phyloP scores from a whole-genome alignment of 768 basidiomycete genomes.

The Lanmaoa rubissima region DNA sequence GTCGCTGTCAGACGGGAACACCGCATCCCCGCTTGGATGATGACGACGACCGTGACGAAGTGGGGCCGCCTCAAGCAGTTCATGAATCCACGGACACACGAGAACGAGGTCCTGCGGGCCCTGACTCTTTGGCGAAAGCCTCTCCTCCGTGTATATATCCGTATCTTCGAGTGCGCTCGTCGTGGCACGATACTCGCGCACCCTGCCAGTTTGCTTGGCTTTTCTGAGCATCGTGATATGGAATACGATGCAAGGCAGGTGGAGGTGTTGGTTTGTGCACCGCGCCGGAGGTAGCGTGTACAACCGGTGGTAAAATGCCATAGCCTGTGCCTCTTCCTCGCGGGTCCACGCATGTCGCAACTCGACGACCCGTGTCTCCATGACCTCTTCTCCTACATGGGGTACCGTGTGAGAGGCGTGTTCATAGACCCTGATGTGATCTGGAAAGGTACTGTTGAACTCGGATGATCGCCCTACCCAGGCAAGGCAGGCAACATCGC shows the following conservation, averaged over 20 bases:
- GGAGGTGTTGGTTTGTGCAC: slow-evolving; percentile 7
- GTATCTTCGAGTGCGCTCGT: slow-evolving; percentile 11
- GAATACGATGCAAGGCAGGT: slow-evolving; percentile 21
- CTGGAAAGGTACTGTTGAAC: slow-evolving; percentile 24
- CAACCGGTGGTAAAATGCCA: slow-evolving; percentile 8
- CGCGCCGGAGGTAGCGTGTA: neutral
- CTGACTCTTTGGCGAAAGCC: neutral
- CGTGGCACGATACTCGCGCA: slow-evolving; percentile 5
- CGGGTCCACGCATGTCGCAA: neutral
- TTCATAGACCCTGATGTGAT: slow-evolving; percentile 15
- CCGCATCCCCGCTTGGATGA: neutral
- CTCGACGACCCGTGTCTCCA: neutral
- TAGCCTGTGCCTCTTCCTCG: slow-evolving; percentile 1
- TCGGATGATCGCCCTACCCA: slow-evolving; percentile 20
- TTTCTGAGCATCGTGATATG: slow-evolving; percentile 7
- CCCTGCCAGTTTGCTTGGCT: neutral
- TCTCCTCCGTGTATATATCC: slow-evolving; percentile 6
- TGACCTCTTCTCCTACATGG: slow-evolving; percentile 2
- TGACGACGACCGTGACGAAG: neutral
- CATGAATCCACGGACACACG: slow-evolving; percentile 20
- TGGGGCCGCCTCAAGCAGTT: neutral
- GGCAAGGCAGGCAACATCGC: slow-evolving; percentile 19
- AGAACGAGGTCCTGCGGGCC: slow-evolving; percentile 9
- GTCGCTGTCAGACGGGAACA: neutral
- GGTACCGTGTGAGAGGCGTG: neutral